Evolutionary conservation across 805 yeast species (phyloP), one percentile per base, ranked within the genome.

Genomic region (Nakazawaea ambrosiae): DNA sequence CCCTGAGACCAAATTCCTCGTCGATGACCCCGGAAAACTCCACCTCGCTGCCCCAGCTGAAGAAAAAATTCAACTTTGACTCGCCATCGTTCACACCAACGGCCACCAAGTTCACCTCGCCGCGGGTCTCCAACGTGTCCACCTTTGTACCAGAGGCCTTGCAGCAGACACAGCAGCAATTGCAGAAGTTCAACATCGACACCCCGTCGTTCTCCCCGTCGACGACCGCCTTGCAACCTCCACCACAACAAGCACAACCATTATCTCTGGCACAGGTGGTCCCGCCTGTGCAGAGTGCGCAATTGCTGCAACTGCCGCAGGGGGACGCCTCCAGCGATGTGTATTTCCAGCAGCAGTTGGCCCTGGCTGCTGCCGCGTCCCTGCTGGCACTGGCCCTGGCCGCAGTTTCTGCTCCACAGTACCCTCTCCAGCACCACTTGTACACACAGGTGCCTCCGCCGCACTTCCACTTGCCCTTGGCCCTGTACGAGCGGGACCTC

Each of bases 401-500:
- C 8, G 20, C 31, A 7, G 28, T 12, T 9, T 7, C 28, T 8
- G 14, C 8, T 12, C 28, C 8, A 6, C 20, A 14, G 16, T 28
- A 28, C 12, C 31, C 19, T 31, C 35, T 22, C 36, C 50, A 87
- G 50, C 84, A 85, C 54, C 96, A 89, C 58, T 60, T 87, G 27
- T 89, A 90, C 59, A 92, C 96, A 0, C 97, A 97, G 2, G 71
- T 76, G 22, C 90, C 96, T 8, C 86, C 89, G 3, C 89, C 88
- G 7, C 78, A 81, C 51, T 56, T 79, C 33, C 66, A 69, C 28
- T 57, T 73, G 8, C 77, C 79, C 11, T 61, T 83, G 44, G 69
- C 71, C 34, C 75, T 85, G 1, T 78, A 88, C 53, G 89, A 88
- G 58, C 71, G 87, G 30, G 76, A 75, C 23, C 73, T 80, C 3